Conservation (phyloP, 1,284 basidiomycete species). For the Coniophora puteana region DNA sequence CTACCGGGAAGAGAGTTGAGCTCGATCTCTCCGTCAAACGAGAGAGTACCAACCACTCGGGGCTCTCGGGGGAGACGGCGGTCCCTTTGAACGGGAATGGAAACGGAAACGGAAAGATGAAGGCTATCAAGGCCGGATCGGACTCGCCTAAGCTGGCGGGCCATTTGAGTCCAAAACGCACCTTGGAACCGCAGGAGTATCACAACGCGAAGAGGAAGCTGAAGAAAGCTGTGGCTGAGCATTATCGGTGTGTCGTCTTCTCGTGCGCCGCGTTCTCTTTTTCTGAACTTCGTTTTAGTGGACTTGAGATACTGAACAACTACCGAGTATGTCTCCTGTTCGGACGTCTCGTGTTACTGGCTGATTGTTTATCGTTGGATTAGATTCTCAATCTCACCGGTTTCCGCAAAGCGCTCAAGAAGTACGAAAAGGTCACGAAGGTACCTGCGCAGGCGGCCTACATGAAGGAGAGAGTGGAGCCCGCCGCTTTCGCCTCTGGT, state of each 20-base stretch:
- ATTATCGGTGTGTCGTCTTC: constrained; percentile 60
- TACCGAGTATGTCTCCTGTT: constrained; percentile 63
- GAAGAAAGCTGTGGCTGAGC: constrained; percentile 80
- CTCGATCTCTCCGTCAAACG: neutral
- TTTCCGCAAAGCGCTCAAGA: constrained; percentile 90
- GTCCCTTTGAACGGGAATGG: too few relatives aligned
- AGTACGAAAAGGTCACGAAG: constrained; percentile 86
- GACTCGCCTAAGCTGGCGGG: neutral
- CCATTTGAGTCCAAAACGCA: constrained; percentile 3
- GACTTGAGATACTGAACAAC: constrained; percentile 80
- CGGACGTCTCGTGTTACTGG: neutral
- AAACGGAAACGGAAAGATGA: too few relatives aligned
- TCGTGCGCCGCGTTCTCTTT: neutral
- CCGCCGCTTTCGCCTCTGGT: constrained; percentile 58
- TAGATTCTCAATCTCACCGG: constrained; percentile 87
- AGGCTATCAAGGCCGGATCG: neutral
- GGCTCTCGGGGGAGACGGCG: too few relatives aligned
- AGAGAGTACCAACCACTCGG: neutral
- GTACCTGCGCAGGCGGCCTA: constrained; percentile 69
- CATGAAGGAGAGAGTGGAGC: constrained; percentile 74
- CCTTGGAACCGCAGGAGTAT: constrained; percentile 74
- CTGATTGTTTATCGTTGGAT: neutral
- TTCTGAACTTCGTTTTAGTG: constrained; percentile 34
- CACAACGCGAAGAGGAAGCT: constrained; percentile 78
- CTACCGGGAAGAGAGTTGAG: too few relatives aligned